Evolutionary conservation across 1,284 basidiomycete species (phyloP).

Genomic region (Apiotrichum gracile): DNA sequence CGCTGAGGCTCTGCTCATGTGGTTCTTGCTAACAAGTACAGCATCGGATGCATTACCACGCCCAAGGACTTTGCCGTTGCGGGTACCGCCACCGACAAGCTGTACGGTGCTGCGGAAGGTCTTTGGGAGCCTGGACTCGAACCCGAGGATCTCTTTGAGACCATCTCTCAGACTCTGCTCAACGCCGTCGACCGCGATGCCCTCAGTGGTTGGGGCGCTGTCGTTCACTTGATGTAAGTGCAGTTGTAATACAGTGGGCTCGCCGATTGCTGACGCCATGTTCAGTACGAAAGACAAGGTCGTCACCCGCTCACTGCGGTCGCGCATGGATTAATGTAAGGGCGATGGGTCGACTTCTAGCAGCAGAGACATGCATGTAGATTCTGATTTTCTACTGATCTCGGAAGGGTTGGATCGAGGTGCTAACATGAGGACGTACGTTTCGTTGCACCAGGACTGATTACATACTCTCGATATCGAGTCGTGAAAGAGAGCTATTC

Average conservation of each 20-base stretch:
- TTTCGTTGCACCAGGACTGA: too few relatives aligned
- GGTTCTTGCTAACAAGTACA: slow-evolving; percentile 19
- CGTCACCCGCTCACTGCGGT: slow-evolving; percentile 76
- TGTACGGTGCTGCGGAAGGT: slow-evolving; percentile 96
- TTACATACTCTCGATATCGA: too few relatives aligned
- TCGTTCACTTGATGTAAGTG: slow-evolving; percentile 91
- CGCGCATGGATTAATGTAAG: slow-evolving; percentile 79
- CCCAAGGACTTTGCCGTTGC: slow-evolving; percentile 86
- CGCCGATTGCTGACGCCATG: slow-evolving; percentile 5
- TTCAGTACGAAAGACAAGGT: slow-evolving; percentile 77
- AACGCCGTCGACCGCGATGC: slow-evolving; percentile 96
- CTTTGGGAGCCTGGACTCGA: slow-evolving; percentile 93
- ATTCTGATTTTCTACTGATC: not conserved
- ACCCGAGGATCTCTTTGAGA: slow-evolving; percentile 97
- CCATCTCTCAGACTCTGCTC: slow-evolving; percentile 90
- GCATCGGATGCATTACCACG: slow-evolving; percentile 69
- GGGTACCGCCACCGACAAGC: slow-evolving; percentile 85
- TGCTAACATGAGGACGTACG: too few relatives aligned
- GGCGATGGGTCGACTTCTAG: not conserved
- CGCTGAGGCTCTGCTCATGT: too few relatives aligned
- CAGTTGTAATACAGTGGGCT: not conserved
- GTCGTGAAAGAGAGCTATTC: too few relatives aligned
- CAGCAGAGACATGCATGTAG: slow-evolving; percentile 18
- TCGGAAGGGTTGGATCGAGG: too few relatives aligned
- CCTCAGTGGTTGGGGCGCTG: slow-evolving; percentile 91